Evolutionary conservation across 2,329 filamentous ascomycete genomes (phyloP).

Genomic region (Didymellaceae sp.): DNA sequence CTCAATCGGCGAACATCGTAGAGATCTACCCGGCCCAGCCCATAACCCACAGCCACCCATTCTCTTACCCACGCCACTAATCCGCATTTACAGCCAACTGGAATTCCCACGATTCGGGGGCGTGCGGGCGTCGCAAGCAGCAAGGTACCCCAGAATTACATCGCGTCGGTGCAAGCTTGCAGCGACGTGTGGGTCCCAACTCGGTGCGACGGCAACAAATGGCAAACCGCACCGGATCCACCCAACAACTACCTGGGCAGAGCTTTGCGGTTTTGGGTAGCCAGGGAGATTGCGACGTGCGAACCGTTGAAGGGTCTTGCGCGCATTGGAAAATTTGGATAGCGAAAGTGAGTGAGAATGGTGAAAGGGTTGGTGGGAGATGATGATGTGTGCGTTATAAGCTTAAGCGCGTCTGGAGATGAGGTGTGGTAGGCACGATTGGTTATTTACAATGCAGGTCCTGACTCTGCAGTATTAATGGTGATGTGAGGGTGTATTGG

Average conservation of each 20-base stretch:
- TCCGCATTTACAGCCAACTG: background rate
- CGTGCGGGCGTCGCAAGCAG: conserved; percentile 10
- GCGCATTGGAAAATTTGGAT: conserved; percentile 10
- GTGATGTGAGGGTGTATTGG: conserved; percentile 12
- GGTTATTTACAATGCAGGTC: background rate
- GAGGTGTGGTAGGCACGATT: background rate
- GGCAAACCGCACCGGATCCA: background rate
- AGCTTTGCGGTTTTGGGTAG: background rate
- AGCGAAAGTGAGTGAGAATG: background rate
- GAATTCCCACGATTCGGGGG: no score
- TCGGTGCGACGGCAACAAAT: conserved; percentile 11
- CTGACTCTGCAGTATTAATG: conserved; percentile 4
- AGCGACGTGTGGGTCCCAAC: conserved; percentile 2
- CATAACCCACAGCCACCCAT: background rate
- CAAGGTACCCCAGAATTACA: conserved; percentile 14
- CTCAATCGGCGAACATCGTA: background rate
- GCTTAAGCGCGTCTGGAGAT: no score
- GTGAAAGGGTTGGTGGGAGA: conserved; percentile 1
- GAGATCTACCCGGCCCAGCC: background rate
- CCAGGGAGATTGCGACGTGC: conserved; percentile 4
- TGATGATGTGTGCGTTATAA: background rate
- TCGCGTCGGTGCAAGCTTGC: background rate
- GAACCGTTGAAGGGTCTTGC: conserved; percentile 16
- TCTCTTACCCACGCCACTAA: background rate
- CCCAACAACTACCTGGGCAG: no score